Base-by-base conservation (phyloP, 1,284 basidiomycete species). In the Sporisorium iseilematis-ciliati region DNA sequence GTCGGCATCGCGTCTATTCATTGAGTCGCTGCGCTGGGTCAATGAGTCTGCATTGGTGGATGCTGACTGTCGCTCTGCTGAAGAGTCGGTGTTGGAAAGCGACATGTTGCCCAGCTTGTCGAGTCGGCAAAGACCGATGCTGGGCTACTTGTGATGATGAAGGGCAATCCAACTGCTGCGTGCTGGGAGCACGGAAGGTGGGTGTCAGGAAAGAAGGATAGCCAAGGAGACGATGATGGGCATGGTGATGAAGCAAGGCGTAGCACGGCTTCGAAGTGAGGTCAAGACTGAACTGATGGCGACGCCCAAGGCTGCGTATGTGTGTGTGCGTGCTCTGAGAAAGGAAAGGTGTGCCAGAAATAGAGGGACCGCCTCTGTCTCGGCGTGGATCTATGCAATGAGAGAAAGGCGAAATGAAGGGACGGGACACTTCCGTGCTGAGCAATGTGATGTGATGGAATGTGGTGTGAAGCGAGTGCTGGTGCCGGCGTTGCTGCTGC, bases 21-120 rank as follows among this genome's bases (percentile, higher is more conserved):
- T 40, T 7, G 23, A 16, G 23, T 57, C 45, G 18, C 25, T 7
- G 31, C 33, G 31, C 29, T 35, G 46, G 23, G 54, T 31, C 26
- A 41, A 14, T 33, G 45, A 48, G 40, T 54, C 50, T 31, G 50
- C 21, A 31, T 51, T 51, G 60, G 26, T 21, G 21, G 42, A 38
- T 5, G 20, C 25, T 20, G 38, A 10, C 42, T 45, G 56, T n/a
- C 38, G 60, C 10, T 60, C 57, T n/a, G 57, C 51, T 33, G 66
- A 26, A 40, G 40, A 25, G 7, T 62, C 56, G 35, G 29, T 35
- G 52, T 50, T 58, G 52, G 43, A 26, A 51, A 64, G 63, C 41
- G 66, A 59, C 66, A 60, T 63, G 42, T 8, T 40, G 52, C 53
- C 53, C 56, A 59, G 55, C 60, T 21, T 7, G 33, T 59, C 61